phyloP scores from a whole-genome alignment of 305 asterid species.

The Solanum hybrid region DNA sequence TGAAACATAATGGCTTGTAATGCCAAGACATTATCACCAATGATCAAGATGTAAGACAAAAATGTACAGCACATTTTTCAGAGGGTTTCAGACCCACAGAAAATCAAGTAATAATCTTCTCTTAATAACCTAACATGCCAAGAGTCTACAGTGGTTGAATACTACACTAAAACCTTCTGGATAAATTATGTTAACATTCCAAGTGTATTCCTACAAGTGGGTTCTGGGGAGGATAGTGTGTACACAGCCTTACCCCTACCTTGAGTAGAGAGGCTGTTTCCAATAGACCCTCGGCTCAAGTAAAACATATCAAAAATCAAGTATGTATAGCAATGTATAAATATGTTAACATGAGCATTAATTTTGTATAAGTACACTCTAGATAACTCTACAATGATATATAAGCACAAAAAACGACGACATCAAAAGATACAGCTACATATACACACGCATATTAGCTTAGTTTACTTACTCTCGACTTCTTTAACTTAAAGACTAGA shows the following conservation, averaged over 20 bases:
- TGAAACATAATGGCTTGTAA: neutral
- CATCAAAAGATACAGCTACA: neutral
- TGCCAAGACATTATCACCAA: neutral
- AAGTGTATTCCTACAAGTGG: neutral
- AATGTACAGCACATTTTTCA: neutral
- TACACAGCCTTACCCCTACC: neutral
- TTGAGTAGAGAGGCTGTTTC: neutral
- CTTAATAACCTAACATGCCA: neutral
- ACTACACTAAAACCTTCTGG: neutral
- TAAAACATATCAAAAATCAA: neutral
- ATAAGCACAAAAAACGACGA: neutral
- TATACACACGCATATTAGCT: neutral
- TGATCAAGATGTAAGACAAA: neutral
- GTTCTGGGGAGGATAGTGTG: neutral
- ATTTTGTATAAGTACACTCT: neutral
- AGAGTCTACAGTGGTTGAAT: neutral
- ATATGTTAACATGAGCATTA: neutral
- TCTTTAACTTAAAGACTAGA: neutral
- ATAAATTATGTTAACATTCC: neutral
- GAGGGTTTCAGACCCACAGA: neutral
- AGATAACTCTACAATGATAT: neutral
- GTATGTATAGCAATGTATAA: neutral
- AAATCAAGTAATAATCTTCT: neutral
- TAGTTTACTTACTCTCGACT: neutral
- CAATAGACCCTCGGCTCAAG: neutral